A percentile compares a stretch with the other conserved stretches of the same genome.
These are phyloP conservation scores for Leccinum laetum DNA, from an alignment of 1,284 basidiomycete genomes.

Conservation along the genomic window DNA sequence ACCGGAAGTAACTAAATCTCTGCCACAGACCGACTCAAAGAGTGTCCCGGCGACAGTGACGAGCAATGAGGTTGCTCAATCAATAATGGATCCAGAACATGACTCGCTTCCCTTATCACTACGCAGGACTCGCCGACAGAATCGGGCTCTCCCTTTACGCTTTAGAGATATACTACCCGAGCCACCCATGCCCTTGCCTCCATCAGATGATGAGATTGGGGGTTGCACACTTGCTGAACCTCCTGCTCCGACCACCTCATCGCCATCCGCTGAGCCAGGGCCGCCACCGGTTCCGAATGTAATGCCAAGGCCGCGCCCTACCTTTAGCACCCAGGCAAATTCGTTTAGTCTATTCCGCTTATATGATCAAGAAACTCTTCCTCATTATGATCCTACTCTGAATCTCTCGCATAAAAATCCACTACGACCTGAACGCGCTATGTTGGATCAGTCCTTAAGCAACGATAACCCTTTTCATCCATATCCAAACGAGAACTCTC, in stretches of 20 bases:
- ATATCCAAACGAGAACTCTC: neutral
- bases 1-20: neutral
- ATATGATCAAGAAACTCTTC: neutral
- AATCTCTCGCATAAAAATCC: neutral
- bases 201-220: neutral
- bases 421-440: neutral
- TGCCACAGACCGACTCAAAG: neutral
- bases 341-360: neutral
- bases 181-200: neutral
- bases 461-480: neutral
- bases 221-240: neutral
- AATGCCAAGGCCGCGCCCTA: neutral
- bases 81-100: neutral
- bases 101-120: neutral
- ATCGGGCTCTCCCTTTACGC: neutral
- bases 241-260: neutral
- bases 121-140: neutral
- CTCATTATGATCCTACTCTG: neutral
- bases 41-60: neutral
- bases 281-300: neutral
- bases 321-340: neutral
- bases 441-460: neutral
- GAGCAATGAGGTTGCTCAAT: neutral
- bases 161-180: neutral
- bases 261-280: neutral